Conservation (phyloP, 371 early-diverging fungal genomes). For the Batkoa obscura region DNA sequence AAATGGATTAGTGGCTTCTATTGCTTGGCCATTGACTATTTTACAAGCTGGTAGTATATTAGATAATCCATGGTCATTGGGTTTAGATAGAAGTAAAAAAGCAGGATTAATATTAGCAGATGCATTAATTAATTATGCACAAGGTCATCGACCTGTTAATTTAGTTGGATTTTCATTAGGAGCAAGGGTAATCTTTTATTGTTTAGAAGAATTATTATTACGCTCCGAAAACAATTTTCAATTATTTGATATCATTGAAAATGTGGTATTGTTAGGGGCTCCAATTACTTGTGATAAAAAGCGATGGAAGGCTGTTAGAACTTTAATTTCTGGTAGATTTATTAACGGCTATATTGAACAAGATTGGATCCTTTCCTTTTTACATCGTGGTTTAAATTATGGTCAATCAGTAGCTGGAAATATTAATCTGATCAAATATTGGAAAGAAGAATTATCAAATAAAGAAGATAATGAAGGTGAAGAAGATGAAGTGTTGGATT, state of each 20-base stretch:
- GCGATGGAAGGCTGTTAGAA: conserved; percentile 22
- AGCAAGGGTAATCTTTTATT: conserved; percentile 58
- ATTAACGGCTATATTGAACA: conserved; percentile 73
- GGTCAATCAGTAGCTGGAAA: neutral
- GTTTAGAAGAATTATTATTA: neutral
- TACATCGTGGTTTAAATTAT: neutral
- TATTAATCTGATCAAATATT: neutral
- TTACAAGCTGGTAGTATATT: conserved; percentile 61
- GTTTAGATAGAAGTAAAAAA: conserved; percentile 67
- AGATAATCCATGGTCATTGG: conserved; percentile 89
- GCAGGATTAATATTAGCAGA: conserved; percentile 77
- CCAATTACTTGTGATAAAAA: conserved; percentile 27
- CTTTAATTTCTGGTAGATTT: conserved; percentile 66
- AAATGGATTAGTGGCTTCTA: conserved; percentile 58
- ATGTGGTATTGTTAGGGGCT: conserved; percentile 36
- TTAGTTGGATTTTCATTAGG: conserved; percentile 88
- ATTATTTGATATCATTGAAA: neutral
- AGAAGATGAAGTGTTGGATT: no score
- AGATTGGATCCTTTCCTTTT: conserved; percentile 76
- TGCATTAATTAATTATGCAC: conserved; percentile 55
- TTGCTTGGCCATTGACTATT: conserved; percentile 62
- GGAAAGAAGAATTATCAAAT: neutral
- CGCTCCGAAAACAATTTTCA: neutral
- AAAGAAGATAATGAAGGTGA: no score
- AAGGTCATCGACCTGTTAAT: conserved; percentile 80